Percentiles rank a stretch among this genome's conserved stretches.
These are phyloP conservation scores for Somion occarium DNA, from an alignment of 1,284 basidiomycete species.

Conservation along the genomic window DNA sequence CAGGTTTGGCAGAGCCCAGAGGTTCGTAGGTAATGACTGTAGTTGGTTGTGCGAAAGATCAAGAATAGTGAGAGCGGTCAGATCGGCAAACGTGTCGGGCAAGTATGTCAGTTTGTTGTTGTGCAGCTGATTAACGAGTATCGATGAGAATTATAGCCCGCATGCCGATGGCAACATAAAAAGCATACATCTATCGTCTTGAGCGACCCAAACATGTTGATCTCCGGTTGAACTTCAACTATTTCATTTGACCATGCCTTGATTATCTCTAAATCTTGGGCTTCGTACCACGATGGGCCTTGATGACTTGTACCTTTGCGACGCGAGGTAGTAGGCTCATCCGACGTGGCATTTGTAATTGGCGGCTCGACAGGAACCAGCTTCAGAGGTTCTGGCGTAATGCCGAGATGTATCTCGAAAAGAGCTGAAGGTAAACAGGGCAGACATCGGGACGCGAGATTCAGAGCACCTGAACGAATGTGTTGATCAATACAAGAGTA, in stretches of 20 bases:
- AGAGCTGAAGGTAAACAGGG: constrained; percentile 68
- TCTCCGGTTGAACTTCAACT: constrained; percentile 69
- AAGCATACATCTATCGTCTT: constrained; percentile 66
- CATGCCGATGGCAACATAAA: not conserved
- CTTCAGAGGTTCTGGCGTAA: constrained; percentile 61
- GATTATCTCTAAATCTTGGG: constrained; percentile 66
- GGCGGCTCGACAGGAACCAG: constrained; percentile 59
- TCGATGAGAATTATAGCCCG: not conserved
- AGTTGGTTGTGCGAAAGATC: constrained; percentile 71
- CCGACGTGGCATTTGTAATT: constrained; percentile 34
- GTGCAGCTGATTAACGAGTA: constrained; percentile 47
- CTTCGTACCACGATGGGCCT: constrained; percentile 69
- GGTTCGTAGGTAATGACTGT: constrained; percentile 50
- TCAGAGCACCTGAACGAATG: constrained; percentile 61
- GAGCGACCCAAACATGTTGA: constrained; percentile 75
- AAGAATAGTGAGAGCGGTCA: constrained; percentile 55
- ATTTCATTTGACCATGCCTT: constrained; percentile 79
- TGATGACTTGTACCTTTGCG: constrained; percentile 28
- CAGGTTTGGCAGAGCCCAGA: constrained; percentile 66
- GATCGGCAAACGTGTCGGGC: constrained; percentile 60
- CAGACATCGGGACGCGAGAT: constrained; percentile 65
- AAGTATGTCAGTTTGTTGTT: constrained; percentile 60
- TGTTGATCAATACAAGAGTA: constrained; percentile 1
- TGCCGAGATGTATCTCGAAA: constrained; percentile 74
- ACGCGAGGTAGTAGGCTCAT: constrained; percentile 13